These are phyloP conservation scores for Tetrahymena thermophila DNA, from an alignment of 73 alveolate species.

Conservation along the genomic window DNA sequence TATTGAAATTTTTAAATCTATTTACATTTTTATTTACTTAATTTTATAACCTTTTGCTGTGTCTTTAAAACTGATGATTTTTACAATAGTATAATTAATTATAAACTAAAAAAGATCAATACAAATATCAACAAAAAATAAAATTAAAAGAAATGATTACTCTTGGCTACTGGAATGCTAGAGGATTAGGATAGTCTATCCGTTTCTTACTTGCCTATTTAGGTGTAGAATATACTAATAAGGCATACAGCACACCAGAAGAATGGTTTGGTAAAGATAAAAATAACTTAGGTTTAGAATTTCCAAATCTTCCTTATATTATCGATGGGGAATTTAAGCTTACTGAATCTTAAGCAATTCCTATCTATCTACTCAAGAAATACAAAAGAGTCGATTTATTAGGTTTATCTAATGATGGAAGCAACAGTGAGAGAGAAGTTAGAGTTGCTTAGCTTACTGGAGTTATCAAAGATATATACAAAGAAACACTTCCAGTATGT, in stretches of 20 bases:
- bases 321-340: constrained; percentile 33
- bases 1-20: no score
- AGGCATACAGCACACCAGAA: neutral
- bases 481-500: neutral
- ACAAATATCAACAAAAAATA: neutral
- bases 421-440: neutral
- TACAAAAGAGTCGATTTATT: neutral
- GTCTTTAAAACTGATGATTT: neutral
- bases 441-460: neutral
- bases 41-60: no score
- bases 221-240: neutral
- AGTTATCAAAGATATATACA: neutral
- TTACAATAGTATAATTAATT: neutral
- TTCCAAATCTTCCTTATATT: constrained; percentile 33
- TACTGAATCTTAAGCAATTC: constrained; percentile 25
- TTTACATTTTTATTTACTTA: no score
- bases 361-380: neutral
- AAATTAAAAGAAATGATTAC: neutral
- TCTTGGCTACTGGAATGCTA: neutral
- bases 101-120: neutral
- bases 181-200: neutral
- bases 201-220: neutral
- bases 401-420: neutral
- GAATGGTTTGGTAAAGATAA: constrained; percentile 14
- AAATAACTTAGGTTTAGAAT: constrained; percentile 5